Evolutionary conservation across 805 yeast genomes (phyloP).

Genomic region (Pichia paraexigua): DNA sequence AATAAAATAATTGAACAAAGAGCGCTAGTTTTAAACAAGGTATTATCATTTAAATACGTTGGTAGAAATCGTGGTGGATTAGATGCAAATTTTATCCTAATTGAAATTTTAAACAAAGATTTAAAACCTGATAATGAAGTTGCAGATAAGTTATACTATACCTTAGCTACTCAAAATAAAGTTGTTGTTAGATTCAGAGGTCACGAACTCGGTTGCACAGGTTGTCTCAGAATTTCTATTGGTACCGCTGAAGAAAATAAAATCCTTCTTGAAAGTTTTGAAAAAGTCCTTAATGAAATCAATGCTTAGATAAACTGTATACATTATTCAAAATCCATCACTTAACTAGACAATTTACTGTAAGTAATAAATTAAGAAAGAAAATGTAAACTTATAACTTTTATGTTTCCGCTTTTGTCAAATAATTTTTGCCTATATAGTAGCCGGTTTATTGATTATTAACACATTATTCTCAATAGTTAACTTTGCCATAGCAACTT

Average conservation of each 20-base stretch:
- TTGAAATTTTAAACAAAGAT: conserved; percentile 55
- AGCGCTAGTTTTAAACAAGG: conserved; percentile 38
- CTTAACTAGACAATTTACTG: too few relatives aligned
- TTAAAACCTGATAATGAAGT: conserved; percentile 60
- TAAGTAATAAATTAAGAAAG: not conserved
- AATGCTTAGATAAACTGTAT: not conserved
- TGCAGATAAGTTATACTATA: conserved; percentile 60
- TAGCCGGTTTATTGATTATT: too few relatives aligned
- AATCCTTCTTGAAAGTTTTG: conserved; percentile 35
- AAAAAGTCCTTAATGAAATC: conserved; percentile 16
- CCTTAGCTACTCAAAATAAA: conserved; percentile 60
- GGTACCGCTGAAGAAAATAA: conserved; percentile 78
- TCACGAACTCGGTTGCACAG: conserved; percentile 78
- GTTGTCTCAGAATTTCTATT: conserved; percentile 78
- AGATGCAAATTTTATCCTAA: conserved; percentile 78
- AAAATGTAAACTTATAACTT: not conserved
- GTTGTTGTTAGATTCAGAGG: conserved; percentile 93
- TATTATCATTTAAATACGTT: conserved; percentile 52
- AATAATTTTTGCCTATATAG: too few relatives aligned
- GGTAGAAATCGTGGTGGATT: conserved; percentile 74
- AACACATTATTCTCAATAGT: too few relatives aligned
- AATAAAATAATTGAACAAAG: conserved; percentile 48
- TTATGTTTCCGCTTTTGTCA: too few relatives aligned
- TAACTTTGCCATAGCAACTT: too few relatives aligned
- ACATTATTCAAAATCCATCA: too few relatives aligned